Evolutionary conservation across 306 rosid genomes (phyloP), one percentile per base, ranked within the genome.

Genomic region (Sechiopsis laciniata): DNA sequence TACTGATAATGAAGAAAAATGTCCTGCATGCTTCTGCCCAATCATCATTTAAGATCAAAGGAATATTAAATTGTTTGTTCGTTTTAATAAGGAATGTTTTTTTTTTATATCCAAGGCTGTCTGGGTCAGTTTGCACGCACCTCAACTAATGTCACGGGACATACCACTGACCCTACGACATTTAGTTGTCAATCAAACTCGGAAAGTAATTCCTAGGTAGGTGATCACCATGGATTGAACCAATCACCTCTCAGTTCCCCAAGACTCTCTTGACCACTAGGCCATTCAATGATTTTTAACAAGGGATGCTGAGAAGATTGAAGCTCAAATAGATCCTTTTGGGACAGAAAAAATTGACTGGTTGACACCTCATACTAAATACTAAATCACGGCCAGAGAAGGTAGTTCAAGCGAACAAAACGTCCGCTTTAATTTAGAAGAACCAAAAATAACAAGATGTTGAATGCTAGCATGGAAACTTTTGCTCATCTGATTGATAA

Each of bases 251-350:
- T 26, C 3, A 26, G 32, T 26, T 26, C 1, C 32, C 3, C 32
- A 3, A 26, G 32, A 26, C 32, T n/a, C n/a, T n/a, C n/a, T n/a
- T n/a, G n/a, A n/a, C n/a, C n/a, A 1, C 3, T 26, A 26, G 32
- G 32, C 3, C 32, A 26, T 26, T 26, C 32, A 1, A 26, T 3
- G 32, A 3, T 32, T 32, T 32, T 32, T 32, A 32, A 32, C 3
- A 32, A 35, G 21, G 67, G 50, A 62, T 8, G 69, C 35, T 16
- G 69, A 62, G 50, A 62, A 62, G 68, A 29, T 32, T 32, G 21
- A 8, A 32, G 48, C 10, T 16, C 21, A 16, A 35, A 62, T 35
- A 32, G 45, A 32, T 21, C 37, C 22, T n/a, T 62, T 15, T 4
- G 21, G 8, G 68, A 42, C 68, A 62, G 68, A 7, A 32, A 62